A percentile compares a stretch with the other conserved stretches of the same genome.
Evolutionary conservation across 495 filamentous ascomycete species (phyloP).

Genomic region (Annulohypoxylon stygium): DNA sequence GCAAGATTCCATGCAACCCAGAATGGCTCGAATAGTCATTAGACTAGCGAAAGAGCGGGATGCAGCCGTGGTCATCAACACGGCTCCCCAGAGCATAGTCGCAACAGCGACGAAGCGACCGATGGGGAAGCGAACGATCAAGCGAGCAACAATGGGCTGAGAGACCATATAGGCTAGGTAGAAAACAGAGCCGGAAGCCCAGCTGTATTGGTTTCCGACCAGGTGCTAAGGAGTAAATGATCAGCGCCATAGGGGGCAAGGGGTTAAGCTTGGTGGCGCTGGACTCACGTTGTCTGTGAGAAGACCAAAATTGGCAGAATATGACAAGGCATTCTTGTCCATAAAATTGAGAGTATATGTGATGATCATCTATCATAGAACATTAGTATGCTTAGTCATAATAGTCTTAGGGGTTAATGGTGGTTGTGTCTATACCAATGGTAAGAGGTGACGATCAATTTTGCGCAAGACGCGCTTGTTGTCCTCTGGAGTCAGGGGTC

Average conservation of each 20-base stretch:
- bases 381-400: slow-evolving; percentile 28
- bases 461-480: slow-evolving; percentile 65
- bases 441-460: slow-evolving; percentile 66
- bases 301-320: slow-evolving; percentile 54
- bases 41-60: slow-evolving; percentile 56
- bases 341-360: slow-evolving; percentile 63
- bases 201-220: slow-evolving; percentile 63
- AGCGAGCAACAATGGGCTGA: slow-evolving; percentile 70
- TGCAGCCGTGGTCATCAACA: slow-evolving; percentile 58
- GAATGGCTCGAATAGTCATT: slow-evolving; percentile 61
- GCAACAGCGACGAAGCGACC: slow-evolving; percentile 64
- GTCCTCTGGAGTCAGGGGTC: slow-evolving; percentile 57
- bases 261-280: neutral
- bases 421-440: slow-evolving; percentile 53
- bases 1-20: slow-evolving; percentile 64
- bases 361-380: slow-evolving; percentile 31
- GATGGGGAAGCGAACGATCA: slow-evolving; percentile 71
- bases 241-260: slow-evolving; percentile 59
- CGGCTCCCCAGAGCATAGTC: slow-evolving; percentile 60
- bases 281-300: slow-evolving; percentile 31
- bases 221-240: slow-evolving; percentile 56
- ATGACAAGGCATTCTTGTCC: slow-evolving; percentile 70
- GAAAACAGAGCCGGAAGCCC: slow-evolving; percentile 65
- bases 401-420: neutral
- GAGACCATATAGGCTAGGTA: slow-evolving; percentile 66